Conservation (phyloP, 495 filamentous ascomycete genomes). For the Neurospora sp. region DNA sequence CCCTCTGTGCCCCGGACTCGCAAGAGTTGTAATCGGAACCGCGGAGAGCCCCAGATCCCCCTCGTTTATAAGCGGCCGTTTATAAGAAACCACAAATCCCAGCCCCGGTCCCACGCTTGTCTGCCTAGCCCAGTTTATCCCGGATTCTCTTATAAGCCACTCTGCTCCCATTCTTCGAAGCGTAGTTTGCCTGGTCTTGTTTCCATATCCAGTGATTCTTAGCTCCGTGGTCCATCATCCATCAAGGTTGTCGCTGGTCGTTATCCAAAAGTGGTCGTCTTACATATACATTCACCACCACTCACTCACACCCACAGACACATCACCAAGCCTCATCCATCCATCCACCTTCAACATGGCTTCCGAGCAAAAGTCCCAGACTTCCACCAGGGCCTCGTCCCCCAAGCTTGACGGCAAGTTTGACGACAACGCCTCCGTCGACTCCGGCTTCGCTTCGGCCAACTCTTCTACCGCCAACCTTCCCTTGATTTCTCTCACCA, state of each 20-base stretch:
- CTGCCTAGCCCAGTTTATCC: background rate
- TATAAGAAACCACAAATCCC: background rate
- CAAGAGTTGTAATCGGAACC: background rate
- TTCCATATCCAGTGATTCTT: background rate
- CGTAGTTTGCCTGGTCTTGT: background rate
- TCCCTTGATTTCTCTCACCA: conserved; percentile 64
- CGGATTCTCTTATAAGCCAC: background rate
- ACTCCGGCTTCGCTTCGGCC: conserved; percentile 86
- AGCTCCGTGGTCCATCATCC: background rate
- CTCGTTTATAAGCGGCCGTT: background rate
- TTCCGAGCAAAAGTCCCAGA: conserved; percentile 12
- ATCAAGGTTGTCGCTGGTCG: background rate
- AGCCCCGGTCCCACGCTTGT: background rate
- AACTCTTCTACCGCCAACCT: conserved; percentile 41
- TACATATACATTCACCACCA: background rate
- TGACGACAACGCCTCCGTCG: conserved; percentile 37
- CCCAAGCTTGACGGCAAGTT: conserved; percentile 20
- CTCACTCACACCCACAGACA: background rate
- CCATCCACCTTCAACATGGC: conserved; percentile 18
- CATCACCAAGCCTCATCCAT: background rate
- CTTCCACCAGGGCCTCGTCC: conserved; percentile 24
- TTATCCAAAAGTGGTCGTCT: background rate
- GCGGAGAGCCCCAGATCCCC: background rate
- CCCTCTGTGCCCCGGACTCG: background rate
- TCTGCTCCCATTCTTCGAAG: background rate